Base-by-base conservation (phyloP, 305 asterid genomes). In the Fraxinus dipetala region DNA sequence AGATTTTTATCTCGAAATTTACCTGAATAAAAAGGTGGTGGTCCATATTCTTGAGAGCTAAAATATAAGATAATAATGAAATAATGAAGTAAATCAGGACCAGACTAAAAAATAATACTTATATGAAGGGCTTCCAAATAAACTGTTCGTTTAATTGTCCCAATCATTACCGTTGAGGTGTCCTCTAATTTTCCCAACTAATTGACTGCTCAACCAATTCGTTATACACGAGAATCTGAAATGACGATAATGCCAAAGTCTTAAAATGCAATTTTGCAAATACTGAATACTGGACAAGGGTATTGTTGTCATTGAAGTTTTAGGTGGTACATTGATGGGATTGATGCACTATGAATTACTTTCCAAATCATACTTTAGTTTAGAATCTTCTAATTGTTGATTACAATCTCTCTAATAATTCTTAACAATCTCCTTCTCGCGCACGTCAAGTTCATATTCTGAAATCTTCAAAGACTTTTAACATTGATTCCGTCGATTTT, bases 61-160 rank as follows among this genome's bases (percentile, higher is more conserved):
- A 30, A 69, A 69, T 14, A 69, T 10, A 28, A 38, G 74, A 31
- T 69, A 69, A 6, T 69, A 31, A 26, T 26, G 74, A 2, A 30
- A 67, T 24, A 26, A 69, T 2, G 22, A 69, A 69, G 40, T 65
- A 69, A 30, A 69, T 69, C 22, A 31, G 75, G 40, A 31, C 10
- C 20, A 5, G 4, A 3, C 1, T 28, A 67, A 28, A 69, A 13
- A 69, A 30, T 3, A 16, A 28, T 69, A 31, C 26, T 65, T 65
- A 24, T 10, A 13, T 14, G 40, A 69, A 69, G 75, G 40, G 75
- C 75, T 30, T 67, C 35, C 8, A 67, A 67, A 30, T 28, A 67
- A 65, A 67, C 56, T 36, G 79, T 80, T 80, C 18, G 83, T 80
- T 80, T 54, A 22, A 14, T 70, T 20, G 83, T 80, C 65, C 77